Evolutionary conservation across 2,329 filamentous ascomycete species (phyloP).

Genomic region (Aphanocladium album): DNA sequence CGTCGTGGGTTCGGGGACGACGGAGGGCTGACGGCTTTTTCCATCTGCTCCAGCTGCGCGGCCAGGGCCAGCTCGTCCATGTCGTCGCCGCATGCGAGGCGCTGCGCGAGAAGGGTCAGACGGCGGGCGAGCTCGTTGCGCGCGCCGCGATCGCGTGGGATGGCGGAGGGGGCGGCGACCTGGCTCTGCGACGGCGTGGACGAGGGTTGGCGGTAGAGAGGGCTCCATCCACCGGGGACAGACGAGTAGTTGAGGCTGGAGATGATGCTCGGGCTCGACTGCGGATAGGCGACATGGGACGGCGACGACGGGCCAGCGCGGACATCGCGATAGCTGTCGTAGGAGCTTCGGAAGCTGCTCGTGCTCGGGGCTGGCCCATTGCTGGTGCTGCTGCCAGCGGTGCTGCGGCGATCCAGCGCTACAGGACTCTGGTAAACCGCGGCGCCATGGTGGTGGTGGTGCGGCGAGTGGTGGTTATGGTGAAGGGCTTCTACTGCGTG

Average conservation of each 20-base stretch:
- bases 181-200: constrained; percentile 1
- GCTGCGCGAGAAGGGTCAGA: constrained; percentile 34
- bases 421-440: background rate
- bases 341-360: constrained; percentile 9
- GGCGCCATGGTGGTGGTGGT: background rate
- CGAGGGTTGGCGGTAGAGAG: constrained; percentile 6
- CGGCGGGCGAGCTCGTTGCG: constrained; percentile 42
- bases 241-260: constrained; percentile 11
- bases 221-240: constrained; percentile 10
- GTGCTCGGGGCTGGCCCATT: background rate
- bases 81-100: constrained; percentile 29
- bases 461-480: background rate
- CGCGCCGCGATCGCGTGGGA: constrained; percentile 8
- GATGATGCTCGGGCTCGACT: constrained; percentile 14
- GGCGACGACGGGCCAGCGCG: background rate
- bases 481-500: constrained; percentile 7
- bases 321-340: background rate
- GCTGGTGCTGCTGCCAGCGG: constrained; percentile 6
- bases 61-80: constrained; percentile 32
- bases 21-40: constrained; percentile 21
- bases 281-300: background rate
- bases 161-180: background rate
- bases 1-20: constrained; percentile 8
- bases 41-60: constrained; percentile 34
- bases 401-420: constrained; percentile 13